Evolutionary conservation across 169 alveolate species (phyloP).

Genomic region (Plasmodium malariae): DNA sequence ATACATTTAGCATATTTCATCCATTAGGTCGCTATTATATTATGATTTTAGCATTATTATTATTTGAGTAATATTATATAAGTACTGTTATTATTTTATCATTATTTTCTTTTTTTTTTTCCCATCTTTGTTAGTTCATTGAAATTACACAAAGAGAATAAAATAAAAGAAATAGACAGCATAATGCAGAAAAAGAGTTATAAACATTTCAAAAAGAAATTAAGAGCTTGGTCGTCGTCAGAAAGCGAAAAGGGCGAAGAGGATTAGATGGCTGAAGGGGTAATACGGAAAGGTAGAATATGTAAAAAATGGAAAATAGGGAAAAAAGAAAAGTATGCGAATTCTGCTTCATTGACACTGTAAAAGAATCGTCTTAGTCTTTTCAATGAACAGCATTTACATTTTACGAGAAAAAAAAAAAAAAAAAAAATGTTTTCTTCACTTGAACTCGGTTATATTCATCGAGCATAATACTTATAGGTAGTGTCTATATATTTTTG

Average conservation of each 20-base stretch:
- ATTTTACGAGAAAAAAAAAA: too few species aligned
- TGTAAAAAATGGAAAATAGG: not conserved
- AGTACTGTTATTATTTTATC: too few species aligned
- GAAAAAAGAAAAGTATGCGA: not conserved
- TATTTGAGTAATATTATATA: too few species aligned
- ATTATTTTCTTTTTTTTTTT: conserved; percentile 9
- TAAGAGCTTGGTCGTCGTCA: conserved; percentile 49
- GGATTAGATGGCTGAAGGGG: not conserved
- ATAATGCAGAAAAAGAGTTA: conserved; percentile 55
- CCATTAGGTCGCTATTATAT: too few species aligned
- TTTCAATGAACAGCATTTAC: too few species aligned
- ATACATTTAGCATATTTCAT: too few species aligned
- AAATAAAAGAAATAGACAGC: conserved; percentile 46
- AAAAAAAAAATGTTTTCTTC: too few species aligned
- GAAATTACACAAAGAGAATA: not conserved
- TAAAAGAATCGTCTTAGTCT: too few species aligned
- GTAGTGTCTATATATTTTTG: too few species aligned
- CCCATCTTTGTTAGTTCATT: conserved; percentile 20
- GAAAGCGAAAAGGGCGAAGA: conserved; percentile 28
- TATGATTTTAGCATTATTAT: too few species aligned
- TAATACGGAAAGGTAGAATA: not conserved
- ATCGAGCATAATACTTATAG: too few species aligned
- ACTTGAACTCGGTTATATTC: too few species aligned
- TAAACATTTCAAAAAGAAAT: conserved; percentile 23
- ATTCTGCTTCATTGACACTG: not conserved